phyloP scores from a whole-genome alignment of 495 filamentous ascomycete genomes.

The Aspergillus bertholletiae region DNA sequence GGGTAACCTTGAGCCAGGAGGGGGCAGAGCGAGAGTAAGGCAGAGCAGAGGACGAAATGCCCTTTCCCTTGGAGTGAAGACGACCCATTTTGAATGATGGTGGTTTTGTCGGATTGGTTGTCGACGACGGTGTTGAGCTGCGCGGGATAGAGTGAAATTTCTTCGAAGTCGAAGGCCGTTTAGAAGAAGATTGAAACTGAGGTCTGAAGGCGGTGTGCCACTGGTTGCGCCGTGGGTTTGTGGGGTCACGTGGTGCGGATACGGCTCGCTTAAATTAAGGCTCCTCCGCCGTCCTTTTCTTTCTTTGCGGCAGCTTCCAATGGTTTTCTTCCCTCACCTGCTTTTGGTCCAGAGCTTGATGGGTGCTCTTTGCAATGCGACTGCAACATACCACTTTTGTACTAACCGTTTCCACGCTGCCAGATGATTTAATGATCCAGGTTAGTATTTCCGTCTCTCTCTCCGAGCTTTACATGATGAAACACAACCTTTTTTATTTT shows the following conservation, averaged over 20 bases:
- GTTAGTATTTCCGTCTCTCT: conserved; percentile 24
- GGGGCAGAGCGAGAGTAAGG: conserved; percentile 93
- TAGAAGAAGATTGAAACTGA: background rate
- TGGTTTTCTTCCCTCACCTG: background rate
- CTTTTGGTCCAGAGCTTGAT: background rate
- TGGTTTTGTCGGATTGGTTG: conserved; percentile 20
- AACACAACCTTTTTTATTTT: conserved; percentile 46
- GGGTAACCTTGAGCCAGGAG: conserved; percentile 88
- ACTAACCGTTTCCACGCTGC: background rate
- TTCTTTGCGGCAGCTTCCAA: background rate
- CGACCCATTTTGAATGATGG: conserved; percentile 76
- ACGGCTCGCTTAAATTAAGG: conserved; percentile 9
- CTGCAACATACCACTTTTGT: too few relatives aligned
- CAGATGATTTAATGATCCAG: conserved; percentile 10
- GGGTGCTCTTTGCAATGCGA: too few relatives aligned
- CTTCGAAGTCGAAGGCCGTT: background rate
- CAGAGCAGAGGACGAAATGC: conserved; percentile 89
- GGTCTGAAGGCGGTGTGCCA: conserved; percentile 15
- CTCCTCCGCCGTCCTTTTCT: conserved; percentile 1
- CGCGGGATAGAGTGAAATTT: conserved; percentile 20
- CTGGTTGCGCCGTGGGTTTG: too few relatives aligned
- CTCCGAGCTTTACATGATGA: conserved; percentile 37
- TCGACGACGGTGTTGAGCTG: conserved; percentile 37
- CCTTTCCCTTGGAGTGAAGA: conserved; percentile 99
- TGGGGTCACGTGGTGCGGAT: conserved; percentile 20